Percentiles rank a stretch among this genome's conserved stretches.
These are phyloP conservation scores for Skeletonema tropicum DNA, from an alignment of 108 stramenopile species.

Conservation along the genomic window DNA sequence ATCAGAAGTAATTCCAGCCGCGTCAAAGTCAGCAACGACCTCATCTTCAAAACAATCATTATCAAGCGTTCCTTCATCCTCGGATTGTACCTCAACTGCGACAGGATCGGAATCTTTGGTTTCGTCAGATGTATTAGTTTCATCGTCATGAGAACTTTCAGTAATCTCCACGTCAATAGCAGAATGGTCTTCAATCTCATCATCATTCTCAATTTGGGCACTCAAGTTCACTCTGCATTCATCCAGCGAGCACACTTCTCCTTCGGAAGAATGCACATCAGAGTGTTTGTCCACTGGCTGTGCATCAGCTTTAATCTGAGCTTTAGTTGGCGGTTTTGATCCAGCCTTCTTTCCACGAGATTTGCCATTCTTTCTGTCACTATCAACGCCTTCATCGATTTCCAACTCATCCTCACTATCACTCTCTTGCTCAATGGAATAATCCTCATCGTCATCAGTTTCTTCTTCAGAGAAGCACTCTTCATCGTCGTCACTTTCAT, in stretches of 20 bases:
- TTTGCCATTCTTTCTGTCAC: constrained; percentile 12
- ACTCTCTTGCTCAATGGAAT: constrained; percentile 27
- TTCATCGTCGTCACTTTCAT: constrained; percentile 8
- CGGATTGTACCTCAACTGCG: constrained; percentile 9
- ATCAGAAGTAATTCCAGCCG: neutral
- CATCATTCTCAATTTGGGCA: neutral
- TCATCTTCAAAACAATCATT: constrained; percentile 6
- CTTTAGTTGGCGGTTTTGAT: neutral
- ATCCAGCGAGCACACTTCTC: neutral
- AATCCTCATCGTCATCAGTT: constrained; percentile 45
- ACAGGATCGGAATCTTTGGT: constrained; percentile 13
- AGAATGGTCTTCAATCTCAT: neutral
- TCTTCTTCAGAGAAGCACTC: constrained; percentile 9
- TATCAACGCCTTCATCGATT: constrained; percentile 37
- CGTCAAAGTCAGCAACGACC: neutral
- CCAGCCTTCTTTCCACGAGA: neutral
- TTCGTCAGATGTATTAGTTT: constrained; percentile 2
- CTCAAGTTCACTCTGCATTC: constrained; percentile 8
- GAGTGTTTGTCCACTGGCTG: neutral
- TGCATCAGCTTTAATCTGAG: neutral
- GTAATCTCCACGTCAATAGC: neutral
- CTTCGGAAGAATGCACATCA: neutral
- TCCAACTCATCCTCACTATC: constrained; percentile 47
- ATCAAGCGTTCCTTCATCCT: neutral
- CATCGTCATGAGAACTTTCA: constrained; percentile 12